Base-by-base conservation (phyloP, 805 yeast species). In the Wickerhamiella siamensis region DNA sequence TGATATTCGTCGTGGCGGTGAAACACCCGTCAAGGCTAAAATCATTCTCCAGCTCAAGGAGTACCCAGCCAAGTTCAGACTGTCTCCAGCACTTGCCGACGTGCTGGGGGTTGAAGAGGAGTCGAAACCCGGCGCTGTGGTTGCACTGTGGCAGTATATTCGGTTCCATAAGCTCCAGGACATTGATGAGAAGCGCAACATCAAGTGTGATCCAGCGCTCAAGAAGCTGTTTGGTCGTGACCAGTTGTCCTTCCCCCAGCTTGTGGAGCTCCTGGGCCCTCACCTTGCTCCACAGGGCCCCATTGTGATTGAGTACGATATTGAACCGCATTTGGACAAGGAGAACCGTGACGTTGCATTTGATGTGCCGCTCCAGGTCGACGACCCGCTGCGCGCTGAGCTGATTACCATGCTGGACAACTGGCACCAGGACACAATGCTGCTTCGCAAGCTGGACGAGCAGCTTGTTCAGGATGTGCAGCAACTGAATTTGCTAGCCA, bases 91-190 rank as follows among this genome's bases (percentile, higher is more conserved):
- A 49, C 60, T 91, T 59, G 67, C 87, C 3, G 70, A 72, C 40
- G 67, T 91, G 36, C 64, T 84, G 26, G 96, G 96, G 18, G 69
- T 74, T 29, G 64, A 68, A 21, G 94, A 83, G 57, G 78, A 82
- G 26, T 79, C 93, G 4, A 86, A 86, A 57, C 93, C 88, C 45
- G 95, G 83, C 43, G 75, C 83, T 36, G 79, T 82, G 36, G 86
- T 74, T 51, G 70, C 76, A 9, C 59, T 83, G 31, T 84, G 93
- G 84, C 84, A 80, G 58, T 84, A 83, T 55, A 58, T 66, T 47
- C 72, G 80, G 50, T 72, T 72, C 58, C 80, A 80, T 56, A 72
- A 75, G 48, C 62, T 83, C 43, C 74, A 72, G 56, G 73, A 72
- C 29, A 59, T 62, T 12, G 77, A 74, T 41, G 79, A 75, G 50